Evolutionary conservation across 2,329 filamentous ascomycete species (phyloP), one percentile per base, ranked within the genome.

Genomic region (Paramyrothecium sp.): DNA sequence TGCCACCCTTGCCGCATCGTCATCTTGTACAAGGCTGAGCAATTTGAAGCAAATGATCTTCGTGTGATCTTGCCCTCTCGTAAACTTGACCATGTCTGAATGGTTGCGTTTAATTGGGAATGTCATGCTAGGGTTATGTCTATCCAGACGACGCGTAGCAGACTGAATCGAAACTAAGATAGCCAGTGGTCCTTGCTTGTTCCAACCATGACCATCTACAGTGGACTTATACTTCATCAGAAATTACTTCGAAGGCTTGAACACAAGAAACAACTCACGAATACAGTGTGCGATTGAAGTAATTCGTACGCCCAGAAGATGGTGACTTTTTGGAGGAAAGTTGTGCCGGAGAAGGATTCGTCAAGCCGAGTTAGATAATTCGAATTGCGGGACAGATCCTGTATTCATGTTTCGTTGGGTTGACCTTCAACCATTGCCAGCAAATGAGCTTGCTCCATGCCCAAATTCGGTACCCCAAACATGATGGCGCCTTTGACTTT

Each of bases 21-120:
- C 10, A n/a, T 17, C 16, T 26, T 8, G 19, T 19, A n/a, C 49
- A 4, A 51, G 16, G 3, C 8, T 17, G n/a, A 20, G 17, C 49
- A 51, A 33, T 33, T 33, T 30, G 21, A 19, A 8, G 23, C 21
- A 51, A 23, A 50, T 16, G 4, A 51, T 30, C 23, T 51, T 30
- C 30, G 49, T 19, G 11, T 26, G 30, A 33, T 12, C 49, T 33
- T 30, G 49, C 7, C 19, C 49, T 13, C 49, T 4, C 10, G 21
- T 13, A 22, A 51, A 51, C 49, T 51, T 51, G 13, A 51, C 49
- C 49, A 51, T 51, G 26, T 51, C 23, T 5, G 49, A 51, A 23
- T 51, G 49, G 19, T 26, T 33, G 13, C 23, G 12, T 3, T 51
- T 11, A 7, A 51, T 51, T 3, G 49, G 49, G n/a, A 51, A 51